phyloP scores from a whole-genome alignment of 352 stramenopile genomes.

The Globisporangium barbulae region DNA sequence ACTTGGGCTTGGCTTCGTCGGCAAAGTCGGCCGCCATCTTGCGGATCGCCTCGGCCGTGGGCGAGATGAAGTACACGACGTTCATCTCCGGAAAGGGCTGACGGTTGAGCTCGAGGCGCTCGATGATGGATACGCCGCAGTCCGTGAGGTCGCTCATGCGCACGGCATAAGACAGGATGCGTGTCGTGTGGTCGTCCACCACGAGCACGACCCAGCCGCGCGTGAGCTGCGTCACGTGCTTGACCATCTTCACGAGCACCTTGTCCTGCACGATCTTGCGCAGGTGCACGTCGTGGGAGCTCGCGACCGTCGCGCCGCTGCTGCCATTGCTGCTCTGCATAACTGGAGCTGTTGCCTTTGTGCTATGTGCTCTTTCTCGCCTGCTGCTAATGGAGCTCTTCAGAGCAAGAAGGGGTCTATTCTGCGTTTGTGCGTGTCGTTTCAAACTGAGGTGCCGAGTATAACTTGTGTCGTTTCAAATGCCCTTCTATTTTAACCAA shows the following conservation, averaged over 20 bases:
- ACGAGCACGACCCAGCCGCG: conserved; percentile 92
- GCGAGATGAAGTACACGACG: conserved; percentile 94
- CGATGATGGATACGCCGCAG: conserved; percentile 94
- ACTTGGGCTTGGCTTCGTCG: conserved; percentile 84
- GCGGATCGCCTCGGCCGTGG: conserved; percentile 80
- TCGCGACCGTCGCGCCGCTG: conserved; percentile 25
- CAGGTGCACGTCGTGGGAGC: conserved; percentile 58
- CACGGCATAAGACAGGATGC: conserved; percentile 92
- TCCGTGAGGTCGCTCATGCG: conserved; percentile 99
- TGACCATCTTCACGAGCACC: conserved; percentile 79
- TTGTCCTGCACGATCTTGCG: conserved; percentile 81
- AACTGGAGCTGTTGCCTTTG: not conserved
- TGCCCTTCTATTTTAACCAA: not conserved
- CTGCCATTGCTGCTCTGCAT: conserved; percentile 1
- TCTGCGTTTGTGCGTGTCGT: not conserved
- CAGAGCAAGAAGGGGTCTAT: not conserved
- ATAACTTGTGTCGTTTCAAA: conserved; percentile 6
- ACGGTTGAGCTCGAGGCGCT: conserved; percentile 93
- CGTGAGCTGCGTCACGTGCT: conserved; percentile 72
- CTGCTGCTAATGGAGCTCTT: conserved; percentile 1
- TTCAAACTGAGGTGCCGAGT: conserved; percentile 6
- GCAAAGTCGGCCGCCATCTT: conserved; percentile 86
- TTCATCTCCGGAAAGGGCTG: conserved; percentile 97
- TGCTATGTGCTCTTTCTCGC: conserved; percentile 3
- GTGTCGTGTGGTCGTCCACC: conserved; percentile 92